Evolutionary conservation across 2,329 filamentous ascomycete species (phyloP).

Genomic region (Aspergillus pseudoglaucus): DNA sequence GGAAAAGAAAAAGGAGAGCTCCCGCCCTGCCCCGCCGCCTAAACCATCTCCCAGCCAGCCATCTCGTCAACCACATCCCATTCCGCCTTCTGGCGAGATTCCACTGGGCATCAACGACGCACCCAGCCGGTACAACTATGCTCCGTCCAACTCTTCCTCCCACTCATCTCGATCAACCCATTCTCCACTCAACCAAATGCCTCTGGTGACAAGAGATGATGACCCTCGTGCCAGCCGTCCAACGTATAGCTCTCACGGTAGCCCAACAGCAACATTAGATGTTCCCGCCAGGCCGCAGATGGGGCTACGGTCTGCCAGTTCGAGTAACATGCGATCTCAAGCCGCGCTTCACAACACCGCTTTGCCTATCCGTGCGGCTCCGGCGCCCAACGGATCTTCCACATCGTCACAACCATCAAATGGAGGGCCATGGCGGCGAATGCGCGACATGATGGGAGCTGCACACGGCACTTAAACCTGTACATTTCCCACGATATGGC

Average conservation of each 20-base stretch:
- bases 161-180: slow-evolving; percentile 18
- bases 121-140: slow-evolving; percentile 18
- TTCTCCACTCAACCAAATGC: slow-evolving; percentile 39
- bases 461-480: too few species aligned
- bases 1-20: slow-evolving; percentile 4
- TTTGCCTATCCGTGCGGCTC: slow-evolving; percentile 59
- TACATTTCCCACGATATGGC: too few species aligned
- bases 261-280: slow-evolving; percentile 34
- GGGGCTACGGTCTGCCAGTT: slow-evolving; percentile 34
- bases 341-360: slow-evolving; percentile 47
- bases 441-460: too few species aligned
- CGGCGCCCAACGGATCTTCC: slow-evolving; percentile 50
- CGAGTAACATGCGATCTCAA: slow-evolving; percentile 27
- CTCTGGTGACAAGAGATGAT: slow-evolving; percentile 34
- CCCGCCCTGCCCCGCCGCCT: slow-evolving; percentile 32
- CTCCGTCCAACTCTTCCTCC: slow-evolving; percentile 16
- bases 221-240: slow-evolving; percentile 23
- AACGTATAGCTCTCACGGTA: slow-evolving; percentile 23
- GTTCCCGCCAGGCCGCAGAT: slow-evolving; percentile 32
- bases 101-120: slow-evolving; percentile 47
- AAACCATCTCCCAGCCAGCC: slow-evolving; percentile 18
- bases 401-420: slow-evolving; percentile 49
- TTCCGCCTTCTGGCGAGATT: slow-evolving; percentile 67
- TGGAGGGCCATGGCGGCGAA: slow-evolving; percentile 6
- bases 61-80: slow-evolving; percentile 26